Evolutionary conservation across 768 basidiomycete species (phyloP).

Genomic region (Epithele typhae): DNA sequence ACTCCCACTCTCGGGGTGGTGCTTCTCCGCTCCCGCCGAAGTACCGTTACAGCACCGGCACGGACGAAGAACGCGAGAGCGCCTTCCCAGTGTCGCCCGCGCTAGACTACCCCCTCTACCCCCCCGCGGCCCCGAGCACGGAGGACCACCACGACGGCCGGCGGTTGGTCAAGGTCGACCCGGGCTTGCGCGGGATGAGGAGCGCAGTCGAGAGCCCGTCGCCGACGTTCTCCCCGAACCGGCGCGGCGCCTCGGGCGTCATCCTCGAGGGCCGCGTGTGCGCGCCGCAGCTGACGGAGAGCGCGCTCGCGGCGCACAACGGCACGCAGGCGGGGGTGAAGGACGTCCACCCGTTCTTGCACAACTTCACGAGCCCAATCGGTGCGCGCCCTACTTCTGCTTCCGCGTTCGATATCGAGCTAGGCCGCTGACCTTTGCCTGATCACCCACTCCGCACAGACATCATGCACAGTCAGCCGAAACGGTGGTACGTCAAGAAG

Average conservation of each 20-base stretch:
- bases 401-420: too few relatives aligned
- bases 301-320: constrained; percentile 42
- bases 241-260: constrained; percentile 18
- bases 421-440: too few relatives aligned
- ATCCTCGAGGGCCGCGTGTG: constrained; percentile 18
- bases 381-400: too few relatives aligned
- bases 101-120: neutral
- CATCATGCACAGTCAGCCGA: constrained; percentile 12
- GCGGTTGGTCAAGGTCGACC: neutral
- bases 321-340: constrained; percentile 15
- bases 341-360: constrained; percentile 45
- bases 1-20: neutral
- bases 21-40: neutral
- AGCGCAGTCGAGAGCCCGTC: neutral
- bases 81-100: neutral
- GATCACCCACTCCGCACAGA: too few relatives aligned
- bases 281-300: constrained; percentile 32
- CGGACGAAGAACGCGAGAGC: neutral
- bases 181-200: neutral
- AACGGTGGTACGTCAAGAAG: constrained; percentile 12
- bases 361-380: constrained; percentile 68
- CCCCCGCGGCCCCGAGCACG: neutral
- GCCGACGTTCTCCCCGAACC: constrained; percentile 23
- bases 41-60: neutral
- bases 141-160: neutral